Conservation (phyloP, 257 asterid species). For the Ajuga chamaepitys region DNA sequence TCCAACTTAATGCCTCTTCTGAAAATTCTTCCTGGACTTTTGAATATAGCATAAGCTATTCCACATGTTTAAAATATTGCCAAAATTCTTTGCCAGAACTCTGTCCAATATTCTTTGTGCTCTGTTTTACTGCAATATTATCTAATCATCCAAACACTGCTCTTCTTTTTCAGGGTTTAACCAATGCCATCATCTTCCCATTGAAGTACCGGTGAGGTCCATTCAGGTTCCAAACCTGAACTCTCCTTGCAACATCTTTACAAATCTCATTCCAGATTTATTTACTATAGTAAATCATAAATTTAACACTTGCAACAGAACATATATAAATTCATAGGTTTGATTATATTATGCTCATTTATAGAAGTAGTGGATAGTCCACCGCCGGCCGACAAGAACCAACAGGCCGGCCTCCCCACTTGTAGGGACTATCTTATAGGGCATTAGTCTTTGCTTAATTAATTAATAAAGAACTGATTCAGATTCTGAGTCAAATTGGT, state of each 20-base stretch:
- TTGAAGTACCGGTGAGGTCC: neutral
- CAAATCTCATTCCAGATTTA: neutral
- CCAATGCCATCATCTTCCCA: neutral
- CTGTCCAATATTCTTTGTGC: neutral
- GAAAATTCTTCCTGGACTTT: no score
- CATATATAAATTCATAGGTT: neutral
- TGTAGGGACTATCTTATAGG: conserved; percentile 40
- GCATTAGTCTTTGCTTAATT: conserved; percentile 30
- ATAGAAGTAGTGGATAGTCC: conserved; percentile 32
- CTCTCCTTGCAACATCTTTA: neutral
- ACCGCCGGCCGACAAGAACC: conserved; percentile 44
- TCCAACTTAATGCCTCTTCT: conserved; percentile 19
- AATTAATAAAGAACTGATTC: conserved; percentile 29
- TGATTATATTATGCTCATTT: conserved; percentile 21
- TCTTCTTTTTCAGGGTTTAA: neutral
- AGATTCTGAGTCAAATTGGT: conserved; percentile 39
- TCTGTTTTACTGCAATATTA: neutral
- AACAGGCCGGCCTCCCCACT: conserved; percentile 55
- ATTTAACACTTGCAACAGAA: neutral
- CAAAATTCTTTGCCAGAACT: neutral
- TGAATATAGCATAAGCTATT: neutral
- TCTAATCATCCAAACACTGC: neutral
- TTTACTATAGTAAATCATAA: neutral
- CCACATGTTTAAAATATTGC: neutral
- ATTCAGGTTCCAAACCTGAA: neutral